Evolutionary conservation across 164 flowering plant genomes (phyloP).

Genomic region (Echeveria elegans): DNA sequence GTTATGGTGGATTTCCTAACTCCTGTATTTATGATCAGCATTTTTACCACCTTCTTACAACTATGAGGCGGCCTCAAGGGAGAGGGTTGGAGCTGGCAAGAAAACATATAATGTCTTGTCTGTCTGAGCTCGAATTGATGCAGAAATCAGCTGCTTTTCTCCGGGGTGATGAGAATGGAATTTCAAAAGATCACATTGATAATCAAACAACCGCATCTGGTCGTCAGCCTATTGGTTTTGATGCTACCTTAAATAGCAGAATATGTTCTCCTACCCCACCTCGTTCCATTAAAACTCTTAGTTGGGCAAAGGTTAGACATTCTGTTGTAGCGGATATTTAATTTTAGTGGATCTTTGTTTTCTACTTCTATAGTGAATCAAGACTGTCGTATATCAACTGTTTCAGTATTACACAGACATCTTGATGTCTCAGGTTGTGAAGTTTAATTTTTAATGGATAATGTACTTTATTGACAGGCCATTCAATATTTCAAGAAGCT

Average conservation of each 20-base stretch:
- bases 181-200: slow-evolving; percentile 27
- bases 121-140: slow-evolving; percentile 54
- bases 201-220: slow-evolving; percentile 89
- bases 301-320: slow-evolving; percentile 67
- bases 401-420: slow-evolving; percentile 62
- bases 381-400: slow-evolving; percentile 49
- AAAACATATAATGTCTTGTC: slow-evolving; percentile 75
- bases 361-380: slow-evolving; percentile 8
- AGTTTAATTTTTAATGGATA: slow-evolving; percentile 6
- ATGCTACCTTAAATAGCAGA: slow-evolving; percentile 69
- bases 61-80: slow-evolving; percentile 85
- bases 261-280: slow-evolving; percentile 93
- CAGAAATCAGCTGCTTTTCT: slow-evolving; percentile 50
- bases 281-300: slow-evolving; percentile 64
- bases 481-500: slow-evolving; percentile 80
- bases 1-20: slow-evolving; percentile 6
- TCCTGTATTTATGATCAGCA: slow-evolving; percentile 47
- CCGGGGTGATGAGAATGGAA: slow-evolving; percentile 25
- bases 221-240: slow-evolving; percentile 79
- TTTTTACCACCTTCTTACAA: slow-evolving; percentile 66
- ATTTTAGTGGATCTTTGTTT: slow-evolving; percentile 1
- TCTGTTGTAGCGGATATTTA: not conserved
- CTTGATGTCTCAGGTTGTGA: slow-evolving; percentile 32
- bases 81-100: slow-evolving; percentile 87
- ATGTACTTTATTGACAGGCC: slow-evolving; percentile 42